Evolutionary conservation across 768 basidiomycete species (phyloP).

Genomic region (Russula olivacea): DNA sequence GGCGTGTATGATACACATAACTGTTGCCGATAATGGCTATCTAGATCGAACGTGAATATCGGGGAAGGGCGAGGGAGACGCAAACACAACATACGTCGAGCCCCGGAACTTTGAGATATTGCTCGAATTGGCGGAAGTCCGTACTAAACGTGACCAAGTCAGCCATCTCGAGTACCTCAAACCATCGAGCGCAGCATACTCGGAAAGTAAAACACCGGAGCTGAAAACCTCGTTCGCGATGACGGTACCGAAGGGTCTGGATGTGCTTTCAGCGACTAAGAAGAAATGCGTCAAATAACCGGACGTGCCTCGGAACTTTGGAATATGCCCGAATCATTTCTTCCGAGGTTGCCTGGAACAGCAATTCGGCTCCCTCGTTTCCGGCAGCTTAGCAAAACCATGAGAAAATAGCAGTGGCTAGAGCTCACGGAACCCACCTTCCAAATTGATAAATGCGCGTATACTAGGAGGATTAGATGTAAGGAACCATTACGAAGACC

Average conservation of each 20-base stretch:
- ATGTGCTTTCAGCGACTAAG: neutral
- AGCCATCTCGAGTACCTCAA: conserved; percentile 1
- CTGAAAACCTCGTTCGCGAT: conserved; percentile 90
- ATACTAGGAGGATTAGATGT: conserved; percentile 42
- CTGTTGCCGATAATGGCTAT: conserved; percentile 90
- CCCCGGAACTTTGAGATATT: conserved; percentile 86
- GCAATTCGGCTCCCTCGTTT: conserved; percentile 75
- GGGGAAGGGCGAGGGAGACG: neutral
- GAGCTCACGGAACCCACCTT: conserved; percentile 45
- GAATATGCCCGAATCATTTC: conserved; percentile 93
- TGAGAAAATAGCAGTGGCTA: neutral
- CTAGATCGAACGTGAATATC: conserved; percentile 34
- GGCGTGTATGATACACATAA: conserved; percentile 91
- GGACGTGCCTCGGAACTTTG: conserved; percentile 61
- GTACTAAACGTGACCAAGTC: conserved; percentile 47
- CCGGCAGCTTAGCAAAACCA: conserved; percentile 59
- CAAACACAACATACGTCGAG: conserved; percentile 59
- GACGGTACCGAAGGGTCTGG: conserved; percentile 79
- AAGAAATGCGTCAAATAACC: neutral
- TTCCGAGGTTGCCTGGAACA: conserved; percentile 94
- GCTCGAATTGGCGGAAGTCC: conserved; percentile 91
- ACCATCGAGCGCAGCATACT: conserved; percentile 44
- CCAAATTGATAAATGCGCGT: conserved; percentile 83
- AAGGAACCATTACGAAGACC: neutral
- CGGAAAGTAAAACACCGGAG: conserved; percentile 83